phyloP scores from a whole-genome alignment of 495 filamentous ascomycete genomes.

The Trichoderma virens region DNA sequence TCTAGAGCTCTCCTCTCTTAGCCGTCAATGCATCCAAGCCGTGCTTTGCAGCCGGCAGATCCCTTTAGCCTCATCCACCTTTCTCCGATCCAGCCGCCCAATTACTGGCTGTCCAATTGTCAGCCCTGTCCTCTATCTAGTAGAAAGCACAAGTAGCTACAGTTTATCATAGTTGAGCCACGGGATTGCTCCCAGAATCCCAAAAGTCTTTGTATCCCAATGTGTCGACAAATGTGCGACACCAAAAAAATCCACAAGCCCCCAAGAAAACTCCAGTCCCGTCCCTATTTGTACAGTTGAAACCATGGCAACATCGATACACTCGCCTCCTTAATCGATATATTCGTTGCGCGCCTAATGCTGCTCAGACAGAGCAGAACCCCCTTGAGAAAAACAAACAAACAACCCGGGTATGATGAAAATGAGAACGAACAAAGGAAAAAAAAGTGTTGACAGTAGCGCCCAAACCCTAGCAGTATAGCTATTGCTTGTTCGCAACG shows the following conservation, averaged over 20 bases:
- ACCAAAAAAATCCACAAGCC: not conserved
- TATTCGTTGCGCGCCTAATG: not conserved
- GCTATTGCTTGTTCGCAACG: not conserved
- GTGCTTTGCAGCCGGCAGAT: not conserved
- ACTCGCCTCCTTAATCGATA: not conserved
- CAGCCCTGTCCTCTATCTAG: not conserved
- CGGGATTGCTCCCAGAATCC: not conserved
- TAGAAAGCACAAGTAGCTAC: not conserved
- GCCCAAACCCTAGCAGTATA: not conserved
- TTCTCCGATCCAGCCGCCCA: not conserved
- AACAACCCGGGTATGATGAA: not conserved
- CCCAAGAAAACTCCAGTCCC: not conserved
- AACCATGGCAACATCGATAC: not conserved
- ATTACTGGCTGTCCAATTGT: not conserved
- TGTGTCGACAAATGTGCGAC: not conserved
- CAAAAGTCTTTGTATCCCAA: not conserved
- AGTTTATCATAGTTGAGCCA: not conserved
- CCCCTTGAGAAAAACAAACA: not conserved
- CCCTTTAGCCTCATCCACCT: conserved; percentile 4
- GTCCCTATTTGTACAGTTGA: not conserved
- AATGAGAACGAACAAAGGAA: not conserved
- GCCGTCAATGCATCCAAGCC: not conserved
- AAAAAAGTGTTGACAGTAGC: not conserved
- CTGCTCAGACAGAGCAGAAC: not conserved
- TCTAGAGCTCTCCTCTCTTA: too few species aligned